Evolutionary conservation across 371 early-diverging fungal species (phyloP), one percentile per base, ranked within the genome.

Genomic region (Actinomortierella ambigua): DNA sequence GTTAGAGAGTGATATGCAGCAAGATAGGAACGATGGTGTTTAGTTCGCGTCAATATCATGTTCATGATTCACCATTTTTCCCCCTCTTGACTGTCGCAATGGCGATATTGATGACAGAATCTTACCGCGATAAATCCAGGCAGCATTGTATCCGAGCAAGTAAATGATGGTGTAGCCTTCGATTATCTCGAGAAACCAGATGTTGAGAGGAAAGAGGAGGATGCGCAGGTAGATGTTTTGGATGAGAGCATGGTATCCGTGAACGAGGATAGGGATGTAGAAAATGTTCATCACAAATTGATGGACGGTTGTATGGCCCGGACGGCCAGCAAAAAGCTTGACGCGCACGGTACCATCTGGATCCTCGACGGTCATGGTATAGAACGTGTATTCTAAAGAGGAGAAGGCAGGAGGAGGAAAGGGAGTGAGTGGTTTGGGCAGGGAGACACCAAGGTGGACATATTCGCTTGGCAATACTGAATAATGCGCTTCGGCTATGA

Each of bases 281-380:
- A 76, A 65, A 15, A 76, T 62, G 52, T 76, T 76, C 65, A 68
- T 69, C n/a, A 76, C 51, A 22, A 59, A 76, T 50, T 76, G 76
- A 42, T 76, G 69, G 17, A 76, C 51, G 7, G 76, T 76, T 15
- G 76, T 76, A 22, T 69, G 69, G 39, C 76, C 76, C 17, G 69
- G 69, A 46, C 76, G 76, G 17, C 75, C 65, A 28, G 69, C 69
- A 55, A 76, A 76, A 4, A 69, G 76, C 20, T 53, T 61, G 14
- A 76, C 51, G 18, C 26, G 17, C 8, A 76, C 69, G 0, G 69
- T 65, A 28, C 76, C 76, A 59, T 76, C 69, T 9, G 76, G 76
- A 1, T 29, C 51, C 57, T 76, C 69, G 6, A 76, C 57, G 2
- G 76, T 76, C 69, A 76, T 68, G 3, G 69, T 76, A 29, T 76